Evolutionary conservation across 208 protist species (phyloP).

Genomic region (Leishmania braziliensis): DNA sequence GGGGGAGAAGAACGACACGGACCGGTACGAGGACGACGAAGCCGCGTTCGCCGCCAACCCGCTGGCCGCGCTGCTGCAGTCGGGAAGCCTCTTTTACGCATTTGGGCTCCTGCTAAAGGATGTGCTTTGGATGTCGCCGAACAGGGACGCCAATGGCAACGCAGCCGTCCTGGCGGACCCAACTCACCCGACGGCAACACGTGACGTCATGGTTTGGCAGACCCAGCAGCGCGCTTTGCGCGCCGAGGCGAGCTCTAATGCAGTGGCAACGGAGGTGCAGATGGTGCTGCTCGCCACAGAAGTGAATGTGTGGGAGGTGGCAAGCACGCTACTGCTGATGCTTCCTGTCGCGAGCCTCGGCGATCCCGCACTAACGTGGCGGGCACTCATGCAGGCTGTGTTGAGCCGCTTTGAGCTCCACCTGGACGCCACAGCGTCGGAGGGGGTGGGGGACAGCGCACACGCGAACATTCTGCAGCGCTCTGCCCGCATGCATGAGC

Average conservation of each 20-base stretch:
- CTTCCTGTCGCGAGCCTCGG: constrained; percentile 55
- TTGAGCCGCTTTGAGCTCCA: constrained; percentile 44
- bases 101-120: constrained; percentile 70
- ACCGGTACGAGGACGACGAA: constrained; percentile 63
- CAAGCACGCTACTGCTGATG: constrained; percentile 76
- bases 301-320: constrained; percentile 68
- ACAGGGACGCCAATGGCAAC: neutral
- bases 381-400: constrained; percentile 51
- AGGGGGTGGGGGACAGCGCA: neutral
- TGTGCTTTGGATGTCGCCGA: constrained; percentile 51
- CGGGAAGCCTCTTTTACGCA: constrained; percentile 47
- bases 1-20: constrained; percentile 46
- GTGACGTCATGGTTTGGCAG: constrained; percentile 37
- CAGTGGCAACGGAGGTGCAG: constrained; percentile 60
- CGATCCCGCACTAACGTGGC: constrained; percentile 57
- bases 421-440: constrained; percentile 19
- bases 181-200: neutral
- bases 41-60: constrained; percentile 70
- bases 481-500: constrained; percentile 48
- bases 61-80: constrained; percentile 41
- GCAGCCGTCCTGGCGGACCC: neutral
- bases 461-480: constrained; percentile 25
- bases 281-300: constrained; percentile 67
- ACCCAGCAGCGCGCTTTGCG: constrained; percentile 47
- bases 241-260: constrained; percentile 36